Evolutionary conservation across 495 filamentous ascomycete species (phyloP).

Genomic region (Pyrenopolyporus hunteri): DNA sequence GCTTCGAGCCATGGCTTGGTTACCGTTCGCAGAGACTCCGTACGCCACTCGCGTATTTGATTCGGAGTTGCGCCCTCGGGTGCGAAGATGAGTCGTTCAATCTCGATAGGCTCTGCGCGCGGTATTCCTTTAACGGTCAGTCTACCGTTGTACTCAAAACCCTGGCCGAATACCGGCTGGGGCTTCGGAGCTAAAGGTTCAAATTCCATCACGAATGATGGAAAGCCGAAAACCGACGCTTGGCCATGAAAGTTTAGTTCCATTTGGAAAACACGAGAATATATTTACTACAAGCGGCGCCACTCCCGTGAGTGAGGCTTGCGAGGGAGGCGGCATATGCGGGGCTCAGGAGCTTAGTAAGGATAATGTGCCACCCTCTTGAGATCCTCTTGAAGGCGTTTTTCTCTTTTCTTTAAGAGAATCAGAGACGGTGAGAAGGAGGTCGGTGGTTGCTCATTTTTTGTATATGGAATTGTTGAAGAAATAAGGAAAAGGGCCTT

Average conservation of each 20-base stretch:
- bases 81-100: constrained; percentile 11
- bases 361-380: background rate
- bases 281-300: no score
- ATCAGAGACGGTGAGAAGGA: no score
- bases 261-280: background rate
- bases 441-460: no score
- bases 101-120: constrained; percentile 2
- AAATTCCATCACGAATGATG: background rate
- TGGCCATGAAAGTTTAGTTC: background rate
- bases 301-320: background rate
- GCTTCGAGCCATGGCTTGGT: constrained; percentile 14
- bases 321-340: background rate
- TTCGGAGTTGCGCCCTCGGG: background rate
- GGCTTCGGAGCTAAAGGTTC: constrained; percentile 12
- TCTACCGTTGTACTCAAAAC: constrained; percentile 14
- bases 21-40: background rate
- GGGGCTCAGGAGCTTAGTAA: background rate
- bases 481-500: no score
- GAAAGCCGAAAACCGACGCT: background rate
- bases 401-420: no score
- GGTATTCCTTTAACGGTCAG: constrained; percentile 21
- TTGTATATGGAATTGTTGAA: no score
- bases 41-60: background rate
- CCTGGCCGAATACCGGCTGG: constrained; percentile 9
- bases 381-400: no score